Base-by-base conservation (phyloP, 805 yeast genomes). In the Grigorovia humatica region DNA sequence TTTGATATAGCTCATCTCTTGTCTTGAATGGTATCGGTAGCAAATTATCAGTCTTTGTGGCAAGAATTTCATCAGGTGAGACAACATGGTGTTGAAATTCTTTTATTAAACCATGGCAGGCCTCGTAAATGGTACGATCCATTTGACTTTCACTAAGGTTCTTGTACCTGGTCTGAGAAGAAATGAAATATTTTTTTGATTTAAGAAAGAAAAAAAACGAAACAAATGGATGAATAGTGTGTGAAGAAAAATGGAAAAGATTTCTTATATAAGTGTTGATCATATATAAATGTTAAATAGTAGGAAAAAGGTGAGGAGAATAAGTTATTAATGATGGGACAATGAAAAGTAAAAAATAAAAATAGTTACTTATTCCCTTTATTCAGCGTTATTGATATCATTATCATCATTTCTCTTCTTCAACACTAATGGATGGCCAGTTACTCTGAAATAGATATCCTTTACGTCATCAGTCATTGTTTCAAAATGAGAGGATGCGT, bases 391-490 rank as follows among this genome's bases (percentile, higher is more conserved):
- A 23, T 23, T 23, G 6, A 23, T 23, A 23, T 45, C 18, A 12
- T 45, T 29, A 27, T 45, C 42, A 32, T 54, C 57, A 13, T 81
- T 75, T 66, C 95, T 82, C 67, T 85, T 79, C 73, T 88, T 83
- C 59, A 90, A 78, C 23, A 86, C 95, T 62, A 93, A 78, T 18
- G 96, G 96, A 68, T 88, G 86, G 48, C 98, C 98, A 38, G 86
- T 86, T 57, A 93, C 83, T 68, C 98, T 81, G 69, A 83, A 83
- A 70, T 93, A 93, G 50, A 93, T 78, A 68, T 91, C 96, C 71
- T 88, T 89, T 60, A 93, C 95, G 68, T 93, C 98, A 67, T 93
- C 98, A 43, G 99, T 93, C 61, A 96, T 86, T 44, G 90, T 74
- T 71, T 93, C 99, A 67, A 93, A 93, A 71, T 93, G 99, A 9